Percentiles rank a stretch among this genome's conserved stretches.
These are phyloP conservation scores for Globisporangium yorkense DNA, from an alignment of 352 stramenopile species.

Conservation along the genomic window DNA sequence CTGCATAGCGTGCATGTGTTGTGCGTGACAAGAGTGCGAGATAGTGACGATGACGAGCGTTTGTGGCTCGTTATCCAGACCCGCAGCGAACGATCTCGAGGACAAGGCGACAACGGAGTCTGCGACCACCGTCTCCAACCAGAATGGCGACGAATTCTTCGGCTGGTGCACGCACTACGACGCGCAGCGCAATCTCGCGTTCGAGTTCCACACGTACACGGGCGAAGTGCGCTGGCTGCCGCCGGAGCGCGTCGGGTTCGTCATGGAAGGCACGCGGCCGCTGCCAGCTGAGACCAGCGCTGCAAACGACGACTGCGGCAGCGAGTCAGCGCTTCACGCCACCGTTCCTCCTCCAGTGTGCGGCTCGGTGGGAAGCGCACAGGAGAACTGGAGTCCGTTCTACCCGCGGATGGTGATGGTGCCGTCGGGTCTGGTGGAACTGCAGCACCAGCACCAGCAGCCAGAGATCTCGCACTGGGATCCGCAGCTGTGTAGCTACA, in stretches of 20 bases:
- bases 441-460: constrained; percentile 18
- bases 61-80: too few species aligned
- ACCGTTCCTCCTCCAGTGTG: neutral
- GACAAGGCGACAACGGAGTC: neutral
- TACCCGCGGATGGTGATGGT: constrained; percentile 54
- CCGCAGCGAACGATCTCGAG: neutral
- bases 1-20: neutral
- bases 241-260: constrained; percentile 37
- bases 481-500: constrained; percentile 31
- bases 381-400: constrained; percentile 36
- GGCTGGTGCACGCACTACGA: constrained; percentile 57
- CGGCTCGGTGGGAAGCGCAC: constrained; percentile 4
- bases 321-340: neutral
- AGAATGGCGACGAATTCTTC: constrained; percentile 21
- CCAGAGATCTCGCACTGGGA: constrained; percentile 2
- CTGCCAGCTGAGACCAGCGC: constrained; percentile 16
- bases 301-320: neutral
- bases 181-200: constrained; percentile 35
- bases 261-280: constrained; percentile 40
- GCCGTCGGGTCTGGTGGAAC: constrained; percentile 44
- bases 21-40: too few species aligned
- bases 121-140: neutral
- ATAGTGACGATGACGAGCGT: neutral
- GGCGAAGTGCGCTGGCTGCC: constrained; percentile 68
- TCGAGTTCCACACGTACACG: constrained; percentile 63